A percentile compares a stretch with the other conserved stretches of the same genome.
These are phyloP conservation scores for Teratosphaeria pseudoeucalypti DNA, from an alignment of 2,329 filamentous ascomycete genomes.

Conservation along the genomic window DNA sequence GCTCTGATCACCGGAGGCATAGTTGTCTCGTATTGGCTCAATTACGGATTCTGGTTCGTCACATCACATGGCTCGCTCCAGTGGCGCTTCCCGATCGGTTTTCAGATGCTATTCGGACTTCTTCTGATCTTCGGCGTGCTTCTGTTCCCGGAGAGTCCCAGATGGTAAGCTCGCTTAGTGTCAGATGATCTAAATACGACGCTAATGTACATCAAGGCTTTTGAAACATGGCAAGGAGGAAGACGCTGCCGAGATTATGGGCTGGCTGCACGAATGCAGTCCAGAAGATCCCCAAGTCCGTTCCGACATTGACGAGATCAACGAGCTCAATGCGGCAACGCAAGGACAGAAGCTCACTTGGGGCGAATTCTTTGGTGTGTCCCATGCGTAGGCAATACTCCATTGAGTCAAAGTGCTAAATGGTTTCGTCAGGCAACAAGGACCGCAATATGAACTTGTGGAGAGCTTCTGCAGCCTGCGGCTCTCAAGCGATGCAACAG, in stretches of 20 bases:
- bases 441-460: not conserved
- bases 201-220: constrained; percentile 6
- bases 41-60: constrained; percentile 14
- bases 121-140: constrained; percentile 11
- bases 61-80: constrained; percentile 13
- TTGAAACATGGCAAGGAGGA: constrained; percentile 23
- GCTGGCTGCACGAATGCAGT: constrained; percentile 21
- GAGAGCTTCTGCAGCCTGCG: not conserved
- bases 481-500: not conserved
- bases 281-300: not conserved
- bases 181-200: not conserved
- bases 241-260: constrained; percentile 23
- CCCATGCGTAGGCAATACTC: not conserved
- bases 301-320: not conserved
- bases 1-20: constrained; percentile 20
- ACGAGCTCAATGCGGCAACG: not conserved
- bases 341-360: not conserved
- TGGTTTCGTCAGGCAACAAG: not conserved
- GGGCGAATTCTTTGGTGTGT: not conserved
- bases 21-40: constrained; percentile 18
- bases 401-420: not conserved
- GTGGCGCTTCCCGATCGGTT: constrained; percentile 21
- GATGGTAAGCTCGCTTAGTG: constrained; percentile 10
- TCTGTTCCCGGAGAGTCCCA: constrained; percentile 18
- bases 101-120: constrained; percentile 18